A percentile compares a stretch with the other conserved stretches of the same genome.
These are phyloP conservation scores for Holtermannia corniformis DNA, from an alignment of 768 basidiomycete species.

Conservation along the genomic window DNA sequence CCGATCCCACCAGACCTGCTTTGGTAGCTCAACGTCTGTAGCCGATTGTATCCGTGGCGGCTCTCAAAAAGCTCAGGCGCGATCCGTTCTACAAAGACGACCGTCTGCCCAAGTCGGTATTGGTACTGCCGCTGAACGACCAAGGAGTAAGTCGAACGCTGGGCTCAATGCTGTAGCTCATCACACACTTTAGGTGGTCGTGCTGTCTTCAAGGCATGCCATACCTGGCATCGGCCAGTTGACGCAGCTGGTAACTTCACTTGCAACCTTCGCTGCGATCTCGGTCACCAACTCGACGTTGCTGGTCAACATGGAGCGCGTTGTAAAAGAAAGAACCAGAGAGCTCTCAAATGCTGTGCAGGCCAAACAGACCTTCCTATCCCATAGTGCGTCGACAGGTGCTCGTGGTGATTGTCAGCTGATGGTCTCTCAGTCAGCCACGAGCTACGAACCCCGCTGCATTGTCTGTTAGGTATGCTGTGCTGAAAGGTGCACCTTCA, in stretches of 20 bases:
- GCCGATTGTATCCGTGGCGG: slow-evolving; percentile 1
- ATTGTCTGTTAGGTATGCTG: slow-evolving; percentile 15
- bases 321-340: slow-evolving; percentile 18
- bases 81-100: slow-evolving; percentile 13
- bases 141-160: slow-evolving; percentile 8
- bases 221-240: neutral
- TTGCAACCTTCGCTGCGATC: slow-evolving; percentile 17
- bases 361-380: slow-evolving; percentile 21
- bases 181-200: slow-evolving; percentile 5
- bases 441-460: slow-evolving; percentile 30
- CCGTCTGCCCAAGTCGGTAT: slow-evolving; percentile 3
- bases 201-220: slow-evolving; percentile 10
- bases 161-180: slow-evolving; percentile 1
- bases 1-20: neutral
- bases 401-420: neutral
- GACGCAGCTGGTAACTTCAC: slow-evolving; percentile 5
- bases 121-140: slow-evolving; percentile 13
- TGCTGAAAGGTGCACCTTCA: neutral
- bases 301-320: slow-evolving; percentile 9
- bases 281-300: slow-evolving; percentile 10
- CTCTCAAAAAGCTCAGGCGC: neutral
- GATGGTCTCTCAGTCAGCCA: slow-evolving; percentile 17
- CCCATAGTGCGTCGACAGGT: neutral
- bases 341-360: slow-evolving; percentile 13
- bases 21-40: neutral